Evolutionary conservation across 2,329 filamentous ascomycete genomes (phyloP).

Genomic region (Cladobotryum mycophilum): DNA sequence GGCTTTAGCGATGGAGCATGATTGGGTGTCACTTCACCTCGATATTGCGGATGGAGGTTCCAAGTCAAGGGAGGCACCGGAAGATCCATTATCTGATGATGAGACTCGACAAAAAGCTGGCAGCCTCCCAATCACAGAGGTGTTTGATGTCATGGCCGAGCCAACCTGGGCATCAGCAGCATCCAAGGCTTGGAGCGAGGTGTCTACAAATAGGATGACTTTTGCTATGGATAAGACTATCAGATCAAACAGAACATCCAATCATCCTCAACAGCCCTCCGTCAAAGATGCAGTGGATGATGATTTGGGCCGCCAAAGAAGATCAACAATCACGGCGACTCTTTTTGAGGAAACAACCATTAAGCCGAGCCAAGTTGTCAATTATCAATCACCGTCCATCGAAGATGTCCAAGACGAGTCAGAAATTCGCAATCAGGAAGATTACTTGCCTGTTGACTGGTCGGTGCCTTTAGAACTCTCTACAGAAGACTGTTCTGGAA

Average conservation of each 20-base stretch:
- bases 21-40: not conserved
- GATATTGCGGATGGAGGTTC: not conserved
- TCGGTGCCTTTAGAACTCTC: no score
- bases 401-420: no score
- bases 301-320: not conserved
- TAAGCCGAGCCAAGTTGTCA: no score
- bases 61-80: not conserved
- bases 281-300: not conserved
- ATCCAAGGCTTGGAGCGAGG: slow-evolving; percentile 1
- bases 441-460: no score
- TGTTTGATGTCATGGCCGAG: not conserved
- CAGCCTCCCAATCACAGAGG: not conserved
- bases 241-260: not conserved
- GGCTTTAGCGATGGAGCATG: not conserved
- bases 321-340: no score
- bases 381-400: no score
- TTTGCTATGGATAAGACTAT: no score
- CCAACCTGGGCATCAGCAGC: not conserved
- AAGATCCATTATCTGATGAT: not conserved
- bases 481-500: no score
- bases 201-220: not conserved
- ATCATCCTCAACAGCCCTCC: no score
- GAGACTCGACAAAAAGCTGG: not conserved
- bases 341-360: not conserved
- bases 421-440: no score